A percentile compares a stretch with the other conserved stretches of the same genome.
These are phyloP conservation scores for Blastobotrys terrestris DNA, from an alignment of 805 yeast genomes.

Conservation along the genomic window DNA sequence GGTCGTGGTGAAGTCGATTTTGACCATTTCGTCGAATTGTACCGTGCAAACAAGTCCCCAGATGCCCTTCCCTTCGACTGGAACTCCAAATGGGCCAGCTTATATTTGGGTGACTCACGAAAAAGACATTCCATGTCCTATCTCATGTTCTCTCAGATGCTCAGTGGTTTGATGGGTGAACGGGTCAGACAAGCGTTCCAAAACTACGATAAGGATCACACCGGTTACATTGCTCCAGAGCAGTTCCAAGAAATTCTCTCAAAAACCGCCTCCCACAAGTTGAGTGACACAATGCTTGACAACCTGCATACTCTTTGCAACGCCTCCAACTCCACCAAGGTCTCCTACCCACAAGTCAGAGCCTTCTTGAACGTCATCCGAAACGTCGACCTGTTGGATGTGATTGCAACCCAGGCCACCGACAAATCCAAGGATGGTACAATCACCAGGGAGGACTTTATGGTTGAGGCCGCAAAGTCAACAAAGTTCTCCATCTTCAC, in stretches of 20 bases:
- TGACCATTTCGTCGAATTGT: conserved; percentile 34
- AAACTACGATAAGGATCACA: conserved; percentile 30
- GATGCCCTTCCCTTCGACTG: conserved; percentile 38
- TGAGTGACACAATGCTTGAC: conserved; percentile 34
- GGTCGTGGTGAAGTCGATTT: conserved; percentile 36
- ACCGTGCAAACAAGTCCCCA: conserved; percentile 31
- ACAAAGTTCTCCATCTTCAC: conserved; percentile 37
- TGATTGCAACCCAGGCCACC: conserved; percentile 32
- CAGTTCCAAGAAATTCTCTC: conserved; percentile 35
- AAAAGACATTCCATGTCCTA: conserved; percentile 36
- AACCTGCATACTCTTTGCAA: conserved; percentile 34
- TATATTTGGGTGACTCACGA: conserved; percentile 35
- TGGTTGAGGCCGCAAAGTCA: conserved; percentile 35
- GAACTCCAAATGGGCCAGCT: conserved; percentile 37
- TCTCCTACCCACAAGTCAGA: conserved; percentile 38
- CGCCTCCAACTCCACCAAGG: conserved; percentile 27
- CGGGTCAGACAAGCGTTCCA: conserved; percentile 42
- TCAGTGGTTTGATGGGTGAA: conserved; percentile 39
- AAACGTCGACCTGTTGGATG: conserved; percentile 37
- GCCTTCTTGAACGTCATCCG: conserved; percentile 38
- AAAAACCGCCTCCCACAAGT: conserved; percentile 36
- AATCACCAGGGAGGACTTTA: conserved; percentile 34
- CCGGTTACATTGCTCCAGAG: conserved; percentile 37
- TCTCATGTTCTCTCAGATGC: conserved; percentile 40
- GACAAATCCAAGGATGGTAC: conserved; percentile 29